Base-by-base conservation (phyloP, 176 grass and related monocot species). In the Carex littledalei region DNA sequence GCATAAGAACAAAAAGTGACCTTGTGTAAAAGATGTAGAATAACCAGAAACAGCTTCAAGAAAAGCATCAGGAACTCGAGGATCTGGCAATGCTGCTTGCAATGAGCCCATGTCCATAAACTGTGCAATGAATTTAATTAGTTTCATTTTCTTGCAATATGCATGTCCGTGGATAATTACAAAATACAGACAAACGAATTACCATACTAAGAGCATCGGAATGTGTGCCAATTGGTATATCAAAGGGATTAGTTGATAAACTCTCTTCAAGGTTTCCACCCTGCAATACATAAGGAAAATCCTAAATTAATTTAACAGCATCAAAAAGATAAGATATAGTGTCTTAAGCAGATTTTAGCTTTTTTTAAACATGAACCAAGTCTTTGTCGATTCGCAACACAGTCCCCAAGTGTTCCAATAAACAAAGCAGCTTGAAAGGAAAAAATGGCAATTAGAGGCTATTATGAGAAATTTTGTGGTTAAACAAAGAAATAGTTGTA, bases 201-300 rank as follows among this genome's bases (percentile, higher is more conserved):
- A 94, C 95, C 91, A 83, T 66, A 90, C 80, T 47, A 70, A 78
- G 82, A 85, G 84, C 71, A 80, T 84, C 84, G 9, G n/a, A 69
- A 61, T 90, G 84, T 59, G 79, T 67, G 34, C 86, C 87, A 91
- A 86, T 90, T 60, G 92, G 88, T 83, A 91, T 64, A 84, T 91
- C 89, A 84, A 98, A 98, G 81, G 92, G 91, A 89, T 98, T 98
- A 82, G 81, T 84, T 78, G 89, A 50, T 58, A 80, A 71, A 56
- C 86, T 56, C 67, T 87, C 78, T 55, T 54, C 16, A 87, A 39
- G 86, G 34, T 52, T 18, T 87, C 39, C 85, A 66, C 52, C 92
- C 92, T 94, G 86, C 71, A 81, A 82, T 88, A 71, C 31, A 74
- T 4, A 78, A 80, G 59, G 20, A 54, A 20, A 60, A 52, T 32